Conservation (phyloP, 805 yeast species). For the Schizosaccharomyces lindneri region DNA sequence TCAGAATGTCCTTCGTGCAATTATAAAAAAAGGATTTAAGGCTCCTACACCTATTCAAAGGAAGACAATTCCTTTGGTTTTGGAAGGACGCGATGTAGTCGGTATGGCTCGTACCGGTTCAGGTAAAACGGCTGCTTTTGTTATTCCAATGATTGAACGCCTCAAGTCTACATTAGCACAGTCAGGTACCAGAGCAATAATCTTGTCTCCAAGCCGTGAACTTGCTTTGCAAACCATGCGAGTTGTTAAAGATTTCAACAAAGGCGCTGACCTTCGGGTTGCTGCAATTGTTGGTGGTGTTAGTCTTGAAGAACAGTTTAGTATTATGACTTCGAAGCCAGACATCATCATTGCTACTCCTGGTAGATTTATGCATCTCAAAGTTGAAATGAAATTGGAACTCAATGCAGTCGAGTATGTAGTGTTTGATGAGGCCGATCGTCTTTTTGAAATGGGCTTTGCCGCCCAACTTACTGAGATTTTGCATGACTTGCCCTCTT, state of each 20-base stretch:
- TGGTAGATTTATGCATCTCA: slow-evolving; percentile 84
- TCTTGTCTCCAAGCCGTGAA: slow-evolving; percentile 87
- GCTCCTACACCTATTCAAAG: slow-evolving; percentile 97
- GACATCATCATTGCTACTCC: slow-evolving; percentile 93
- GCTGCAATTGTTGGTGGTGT: slow-evolving; percentile 89
- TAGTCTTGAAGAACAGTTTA: slow-evolving; percentile 87
- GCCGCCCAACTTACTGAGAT: slow-evolving; percentile 80
- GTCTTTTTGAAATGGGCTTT: slow-evolving; percentile 88
- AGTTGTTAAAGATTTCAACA: slow-evolving; percentile 68
- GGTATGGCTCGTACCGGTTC: slow-evolving; percentile 99
- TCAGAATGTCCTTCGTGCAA: slow-evolving; percentile 39
- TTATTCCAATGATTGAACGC: slow-evolving; percentile 69
- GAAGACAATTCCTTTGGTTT: slow-evolving; percentile 72
- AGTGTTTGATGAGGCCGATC: slow-evolving; percentile 92
- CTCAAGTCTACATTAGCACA: slow-evolving; percentile 59
- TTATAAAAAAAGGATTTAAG: slow-evolving; percentile 62
- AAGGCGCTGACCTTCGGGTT: slow-evolving; percentile 60
- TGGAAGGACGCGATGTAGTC: slow-evolving; percentile 78
- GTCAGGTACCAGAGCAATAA: slow-evolving; percentile 65
- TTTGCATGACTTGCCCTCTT: slow-evolving; percentile 54
- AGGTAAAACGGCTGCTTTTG: slow-evolving; percentile 95
- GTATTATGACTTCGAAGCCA: slow-evolving; percentile 79
- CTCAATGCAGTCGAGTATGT: slow-evolving; percentile 64
- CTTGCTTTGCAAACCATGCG: slow-evolving; percentile 78
- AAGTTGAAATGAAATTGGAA: slow-evolving; percentile 83